Base-by-base conservation (phyloP, 1,284 basidiomycete species). In the Sphaerobolus stellatus region DNA sequence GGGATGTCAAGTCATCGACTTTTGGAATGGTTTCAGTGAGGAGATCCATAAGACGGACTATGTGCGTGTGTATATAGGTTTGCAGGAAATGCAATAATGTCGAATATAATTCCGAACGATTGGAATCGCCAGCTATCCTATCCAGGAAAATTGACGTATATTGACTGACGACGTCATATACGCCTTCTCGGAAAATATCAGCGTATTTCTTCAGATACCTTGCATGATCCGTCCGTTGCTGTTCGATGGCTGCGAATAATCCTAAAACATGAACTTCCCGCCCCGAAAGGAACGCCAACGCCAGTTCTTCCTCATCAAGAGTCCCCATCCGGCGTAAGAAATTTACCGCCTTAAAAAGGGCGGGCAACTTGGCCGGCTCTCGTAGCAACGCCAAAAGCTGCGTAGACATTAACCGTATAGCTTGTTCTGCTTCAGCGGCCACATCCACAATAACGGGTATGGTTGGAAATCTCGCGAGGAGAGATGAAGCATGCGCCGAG, bases 131-230 rank as follows among this genome's bases (percentile, higher is more conserved):
- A 40, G 64, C 55, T 4, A 72, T 64, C 36, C 80, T 80, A 58
- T 92, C 88, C 48, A 94, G 81, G 71, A 98, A 98, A 58, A 98
- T 92, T 36, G 92, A 86, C 2, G 86, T 82, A 64, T 87, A 97
- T 68, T 97, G 94, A 16, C 87, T 88, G 60, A 96, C 80, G 62
- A 95, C 86, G 67, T 98, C 94, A 69, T 94, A 90, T 24, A 94
- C 87, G 51, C 91, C 86, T 71, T 98, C 94, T 47, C 94, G 79
- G 88, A 94, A 98, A 7, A 87, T 72, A 65, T 97, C 95, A 61
- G 96, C 84, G 71, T 94, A 95, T 63, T 84, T 84, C 64, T 92
- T 88, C 55, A 95, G 75, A 70, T 87, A 94, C 40, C 87, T 74
- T 27, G 88, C 81, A 22, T 90, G 77, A 58, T 93, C 90, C 58